These are phyloP conservation scores for Scalesia atractyloides DNA, from an alignment of 129 eudicot genomes.

Conservation along the genomic window DNA sequence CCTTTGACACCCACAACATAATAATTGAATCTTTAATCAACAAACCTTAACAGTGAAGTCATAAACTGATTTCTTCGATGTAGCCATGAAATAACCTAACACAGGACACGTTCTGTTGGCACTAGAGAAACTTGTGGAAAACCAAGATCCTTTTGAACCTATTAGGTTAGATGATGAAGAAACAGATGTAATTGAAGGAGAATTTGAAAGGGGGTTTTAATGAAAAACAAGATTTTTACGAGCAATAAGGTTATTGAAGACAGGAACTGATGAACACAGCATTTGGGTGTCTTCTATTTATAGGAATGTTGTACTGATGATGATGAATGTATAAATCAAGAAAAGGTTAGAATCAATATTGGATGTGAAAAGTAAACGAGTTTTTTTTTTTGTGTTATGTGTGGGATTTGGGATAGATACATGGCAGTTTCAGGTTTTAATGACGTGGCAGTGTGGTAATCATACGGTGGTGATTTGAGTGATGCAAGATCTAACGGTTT, in stretches of 20 bases:
- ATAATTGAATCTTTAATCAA: not conserved
- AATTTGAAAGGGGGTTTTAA: slow-evolving; percentile 28
- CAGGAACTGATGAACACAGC: slow-evolving; percentile 42
- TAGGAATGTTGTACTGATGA: not conserved
- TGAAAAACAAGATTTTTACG: slow-evolving; percentile 15
- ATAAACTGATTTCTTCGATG: slow-evolving; percentile 70
- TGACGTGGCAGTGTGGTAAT: slow-evolving; percentile 28
- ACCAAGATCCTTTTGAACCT: slow-evolving; percentile 32
- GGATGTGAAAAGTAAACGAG: slow-evolving; percentile 2
- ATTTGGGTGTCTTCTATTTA: slow-evolving; percentile 27
- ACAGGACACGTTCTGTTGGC: slow-evolving; percentile 21
- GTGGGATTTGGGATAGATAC: slow-evolving; percentile 14
- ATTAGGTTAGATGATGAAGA: slow-evolving; percentile 31
- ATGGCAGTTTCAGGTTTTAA: slow-evolving; percentile 17
- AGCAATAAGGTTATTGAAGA: slow-evolving; percentile 17
- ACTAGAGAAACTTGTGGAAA: slow-evolving; percentile 24
- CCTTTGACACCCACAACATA: not conserved
- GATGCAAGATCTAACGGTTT: not conserved
- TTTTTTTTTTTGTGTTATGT: not conserved
- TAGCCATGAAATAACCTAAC: slow-evolving; percentile 53
- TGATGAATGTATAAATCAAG: not conserved
- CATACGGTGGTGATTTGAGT: not conserved
- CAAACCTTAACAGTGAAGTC: slow-evolving; percentile 89
- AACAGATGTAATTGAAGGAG: slow-evolving; percentile 12
- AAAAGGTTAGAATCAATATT: not conserved